These are phyloP conservation scores for Vaccinium vitisidaea DNA, from an alignment of 148 eudicot genomes.

Conservation along the genomic window DNA sequence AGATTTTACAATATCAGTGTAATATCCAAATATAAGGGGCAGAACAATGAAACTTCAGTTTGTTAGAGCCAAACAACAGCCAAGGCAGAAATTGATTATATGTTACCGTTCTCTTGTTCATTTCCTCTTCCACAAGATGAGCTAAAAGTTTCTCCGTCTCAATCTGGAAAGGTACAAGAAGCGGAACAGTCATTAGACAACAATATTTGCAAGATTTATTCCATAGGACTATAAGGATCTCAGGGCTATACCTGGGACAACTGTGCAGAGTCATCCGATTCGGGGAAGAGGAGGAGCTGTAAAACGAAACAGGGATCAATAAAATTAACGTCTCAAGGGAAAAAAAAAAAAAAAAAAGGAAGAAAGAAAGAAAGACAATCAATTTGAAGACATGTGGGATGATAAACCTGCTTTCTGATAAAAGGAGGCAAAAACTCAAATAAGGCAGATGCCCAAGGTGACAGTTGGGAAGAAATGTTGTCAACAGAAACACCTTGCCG, in stretches of 20 bases:
- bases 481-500: conserved; percentile 79
- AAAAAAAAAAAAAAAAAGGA: not conserved
- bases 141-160: conserved; percentile 95
- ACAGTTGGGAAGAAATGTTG: conserved; percentile 72
- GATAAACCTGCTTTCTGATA: conserved; percentile 72
- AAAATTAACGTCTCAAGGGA: not conserved
- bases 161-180: conserved; percentile 55
- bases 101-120: conserved; percentile 84
- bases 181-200: not conserved
- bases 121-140: conserved; percentile 91
- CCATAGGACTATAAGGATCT: conserved; percentile 4
- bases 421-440: conserved; percentile 91
- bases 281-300: conserved; percentile 93
- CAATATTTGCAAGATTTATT: not conserved
- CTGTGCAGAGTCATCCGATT: conserved; percentile 98
- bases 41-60: not conserved
- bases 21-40: not conserved
- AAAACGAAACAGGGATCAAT: conserved; percentile 17
- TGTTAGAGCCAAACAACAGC: not conserved
- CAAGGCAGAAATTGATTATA: not conserved
- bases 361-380: not conserved
- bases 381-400: conserved; percentile 10
- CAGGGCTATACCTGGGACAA: conserved; percentile 70
- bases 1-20: not conserved
- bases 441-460: conserved; percentile 99